Conservation (phyloP, 257 asterid species). For the Solanum gracilifrons region DNA sequence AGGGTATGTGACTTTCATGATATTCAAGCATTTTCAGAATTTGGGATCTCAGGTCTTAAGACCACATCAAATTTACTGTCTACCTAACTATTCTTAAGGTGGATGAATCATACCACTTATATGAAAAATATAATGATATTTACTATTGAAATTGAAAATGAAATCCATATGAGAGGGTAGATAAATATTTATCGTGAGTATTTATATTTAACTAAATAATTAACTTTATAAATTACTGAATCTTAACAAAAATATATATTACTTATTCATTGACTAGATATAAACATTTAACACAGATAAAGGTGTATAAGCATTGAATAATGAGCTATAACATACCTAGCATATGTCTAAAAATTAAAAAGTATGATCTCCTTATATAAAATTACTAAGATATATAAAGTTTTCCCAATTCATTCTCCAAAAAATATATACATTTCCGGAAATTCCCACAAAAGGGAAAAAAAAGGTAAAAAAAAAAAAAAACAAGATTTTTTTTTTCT, state of each 20-base stretch:
- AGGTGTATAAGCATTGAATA: background rate
- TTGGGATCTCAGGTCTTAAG: background rate
- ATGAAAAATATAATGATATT: background rate
- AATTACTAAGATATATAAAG: background rate
- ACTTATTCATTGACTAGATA: background rate
- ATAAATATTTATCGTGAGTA: background rate
- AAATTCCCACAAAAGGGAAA: background rate
- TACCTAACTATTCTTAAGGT: background rate
- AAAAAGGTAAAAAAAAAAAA: background rate
- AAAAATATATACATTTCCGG: slow-evolving; percentile 44
- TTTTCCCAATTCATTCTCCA: slow-evolving; percentile 16
- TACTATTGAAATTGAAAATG: background rate
- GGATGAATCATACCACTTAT: background rate
- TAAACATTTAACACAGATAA: background rate
- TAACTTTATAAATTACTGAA: background rate
- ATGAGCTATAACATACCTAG: background rate
- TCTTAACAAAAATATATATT: background rate
- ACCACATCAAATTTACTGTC: background rate
- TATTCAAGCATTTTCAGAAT: background rate
- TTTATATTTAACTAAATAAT: background rate
- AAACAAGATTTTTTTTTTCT: background rate
- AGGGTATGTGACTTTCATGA: background rate
- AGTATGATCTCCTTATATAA: background rate
- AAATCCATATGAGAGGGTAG: background rate
- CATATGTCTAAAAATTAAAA: background rate